Conservation (phyloP, 768 basidiomycete species). For the Phylloporus rhodoxanthus region DNA sequence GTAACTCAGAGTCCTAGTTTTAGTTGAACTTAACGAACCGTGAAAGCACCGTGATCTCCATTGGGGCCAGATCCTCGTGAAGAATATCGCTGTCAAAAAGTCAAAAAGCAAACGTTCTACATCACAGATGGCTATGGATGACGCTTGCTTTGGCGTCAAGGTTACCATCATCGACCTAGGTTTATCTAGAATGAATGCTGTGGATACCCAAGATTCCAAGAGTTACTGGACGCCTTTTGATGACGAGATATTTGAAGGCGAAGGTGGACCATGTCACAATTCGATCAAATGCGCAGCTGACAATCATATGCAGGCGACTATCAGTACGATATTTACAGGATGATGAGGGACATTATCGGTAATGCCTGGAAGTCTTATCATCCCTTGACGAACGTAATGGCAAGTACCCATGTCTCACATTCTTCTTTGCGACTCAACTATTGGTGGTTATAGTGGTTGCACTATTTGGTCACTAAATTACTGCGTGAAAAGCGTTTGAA, state of each 20-base stretch:
- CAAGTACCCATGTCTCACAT: constrained; percentile 31
- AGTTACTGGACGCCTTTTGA: constrained; percentile 79
- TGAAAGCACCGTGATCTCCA: constrained; percentile 96
- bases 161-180: constrained; percentile 94
- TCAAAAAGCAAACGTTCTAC: constrained; percentile 29
- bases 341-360: constrained; percentile 64
- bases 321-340: constrained; percentile 92
- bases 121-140: constrained; percentile 55
- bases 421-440: constrained; percentile 7
- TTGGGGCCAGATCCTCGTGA: constrained; percentile 92
- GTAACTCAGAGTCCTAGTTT: neutral
- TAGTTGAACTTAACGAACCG: constrained; percentile 1
- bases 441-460: constrained; percentile 69
- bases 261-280: constrained; percentile 47
- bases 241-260: constrained; percentile 85
- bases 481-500: constrained; percentile 64
- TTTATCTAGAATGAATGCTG: constrained; percentile 74
- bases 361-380: constrained; percentile 70
- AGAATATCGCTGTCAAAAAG: constrained; percentile 39
- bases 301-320: constrained; percentile 57
- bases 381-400: constrained; percentile 88
- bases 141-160: constrained; percentile 56
- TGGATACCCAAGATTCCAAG: constrained; percentile 40
- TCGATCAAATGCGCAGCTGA: constrained; percentile 5
- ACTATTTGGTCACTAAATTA: constrained; percentile 74